Conservation (phyloP, 2,329 filamentous ascomycete species). For the Nothophoma quercina region DNA sequence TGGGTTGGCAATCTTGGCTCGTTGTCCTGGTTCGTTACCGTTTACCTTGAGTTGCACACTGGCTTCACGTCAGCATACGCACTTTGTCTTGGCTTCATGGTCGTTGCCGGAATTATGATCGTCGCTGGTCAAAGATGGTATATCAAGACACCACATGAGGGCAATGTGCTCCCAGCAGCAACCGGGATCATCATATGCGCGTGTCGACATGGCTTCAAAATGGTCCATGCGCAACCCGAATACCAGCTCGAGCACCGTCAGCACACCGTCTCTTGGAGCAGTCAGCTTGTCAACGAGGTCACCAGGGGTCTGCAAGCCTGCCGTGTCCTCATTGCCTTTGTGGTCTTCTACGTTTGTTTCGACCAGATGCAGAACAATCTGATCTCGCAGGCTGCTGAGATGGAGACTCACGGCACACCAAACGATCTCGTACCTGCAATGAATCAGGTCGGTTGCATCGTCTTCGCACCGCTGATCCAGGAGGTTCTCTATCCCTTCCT, state of each 20-base stretch:
- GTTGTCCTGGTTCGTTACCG: conserved; percentile 68
- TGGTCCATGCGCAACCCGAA: conserved; percentile 33
- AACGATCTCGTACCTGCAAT: conserved; percentile 48
- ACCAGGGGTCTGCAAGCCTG: conserved; percentile 42
- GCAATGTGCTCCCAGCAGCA: conserved; percentile 36
- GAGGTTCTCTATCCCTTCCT: conserved; percentile 40
- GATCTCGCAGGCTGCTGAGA: conserved; percentile 47
- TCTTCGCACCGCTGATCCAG: conserved; percentile 43
- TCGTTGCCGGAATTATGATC: conserved; percentile 65
- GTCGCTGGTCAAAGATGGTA: conserved; percentile 42
- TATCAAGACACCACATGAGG: conserved; percentile 29
- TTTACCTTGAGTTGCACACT: conserved; percentile 71
- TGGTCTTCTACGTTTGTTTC: conserved; percentile 48
- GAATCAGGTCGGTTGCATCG: conserved; percentile 45
- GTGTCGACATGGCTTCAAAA: conserved; percentile 35
- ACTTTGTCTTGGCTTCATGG: conserved; percentile 69
- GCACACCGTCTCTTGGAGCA: conserved; percentile 37
- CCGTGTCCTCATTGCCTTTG: conserved; percentile 43
- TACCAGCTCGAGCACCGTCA: conserved; percentile 33
- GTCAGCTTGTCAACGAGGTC: conserved; percentile 38
- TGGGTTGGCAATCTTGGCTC: conserved; percentile 69
- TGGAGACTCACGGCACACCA: conserved; percentile 42
- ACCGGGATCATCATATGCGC: conserved; percentile 38
- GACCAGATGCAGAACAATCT: conserved; percentile 52
- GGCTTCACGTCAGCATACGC: conserved; percentile 73